Evolutionary conservation across 768 basidiomycete species (phyloP).

Genomic region (Paxillus involutus): DNA sequence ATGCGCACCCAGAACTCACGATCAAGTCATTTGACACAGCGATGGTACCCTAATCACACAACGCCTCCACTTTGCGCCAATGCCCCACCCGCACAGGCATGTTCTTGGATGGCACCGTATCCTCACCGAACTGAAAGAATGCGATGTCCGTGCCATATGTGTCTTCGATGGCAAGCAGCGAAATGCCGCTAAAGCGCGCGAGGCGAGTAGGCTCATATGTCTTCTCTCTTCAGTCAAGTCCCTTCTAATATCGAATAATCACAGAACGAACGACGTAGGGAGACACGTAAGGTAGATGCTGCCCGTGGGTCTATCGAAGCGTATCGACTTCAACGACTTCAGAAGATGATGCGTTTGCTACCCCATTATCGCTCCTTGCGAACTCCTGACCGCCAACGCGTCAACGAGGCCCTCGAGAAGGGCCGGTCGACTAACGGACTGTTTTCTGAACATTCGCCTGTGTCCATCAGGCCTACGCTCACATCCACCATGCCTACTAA

Average conservation of each 20-base stretch:
- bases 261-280: constrained; percentile 57
- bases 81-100: constrained; percentile 65
- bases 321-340: constrained; percentile 55
- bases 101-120: constrained; percentile 79
- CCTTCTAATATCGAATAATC: constrained; percentile 2
- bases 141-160: constrained; percentile 61
- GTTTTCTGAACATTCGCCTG: constrained; percentile 16
- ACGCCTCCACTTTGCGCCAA: constrained; percentile 71
- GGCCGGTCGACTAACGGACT: constrained; percentile 9
- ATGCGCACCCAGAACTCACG: constrained; percentile 4
- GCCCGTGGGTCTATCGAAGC: constrained; percentile 59
- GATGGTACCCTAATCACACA: constrained; percentile 88
- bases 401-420: constrained; percentile 24
- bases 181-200: constrained; percentile 63
- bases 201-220: constrained; percentile 45
- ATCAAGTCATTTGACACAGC: constrained; percentile 36
- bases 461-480: constrained; percentile 11
- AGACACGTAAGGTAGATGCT: constrained; percentile 44
- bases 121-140: constrained; percentile 57
- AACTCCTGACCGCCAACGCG: constrained; percentile 25
- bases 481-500: constrained; percentile 7
- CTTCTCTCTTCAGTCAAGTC: background rate
- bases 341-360: constrained; percentile 40
- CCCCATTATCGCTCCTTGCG: constrained; percentile 37
- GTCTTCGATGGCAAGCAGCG: constrained; percentile 79